Conservation (phyloP, 139 green algal genomes). For the Auxenochlorella pyrenoidosa region DNA sequence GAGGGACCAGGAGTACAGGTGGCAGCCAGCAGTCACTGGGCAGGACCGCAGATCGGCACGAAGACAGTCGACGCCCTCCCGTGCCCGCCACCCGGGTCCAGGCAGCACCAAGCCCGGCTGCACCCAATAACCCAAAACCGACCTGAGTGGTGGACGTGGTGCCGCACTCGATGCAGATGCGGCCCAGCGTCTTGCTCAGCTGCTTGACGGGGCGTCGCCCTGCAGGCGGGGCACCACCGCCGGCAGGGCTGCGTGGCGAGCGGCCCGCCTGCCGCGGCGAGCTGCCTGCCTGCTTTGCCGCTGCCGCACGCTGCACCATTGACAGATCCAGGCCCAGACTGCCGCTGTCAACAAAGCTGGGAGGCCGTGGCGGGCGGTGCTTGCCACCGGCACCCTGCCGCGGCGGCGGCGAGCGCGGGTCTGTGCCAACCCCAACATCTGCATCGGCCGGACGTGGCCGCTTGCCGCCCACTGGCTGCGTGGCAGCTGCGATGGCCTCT, state of each 20-base stretch:
- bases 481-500: neutral
- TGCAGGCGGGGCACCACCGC: neutral
- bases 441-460: neutral
- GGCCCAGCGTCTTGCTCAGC: constrained; percentile 18
- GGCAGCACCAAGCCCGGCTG: neutral
- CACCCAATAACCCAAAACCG: neutral
- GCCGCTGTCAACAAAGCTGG: neutral
- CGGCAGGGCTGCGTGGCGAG: constrained; percentile 4
- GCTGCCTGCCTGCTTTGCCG: neutral
- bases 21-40: no score
- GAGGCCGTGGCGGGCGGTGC: constrained; percentile 13
- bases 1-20: no score
- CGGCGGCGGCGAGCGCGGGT: neutral
- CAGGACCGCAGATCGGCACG: neutral
- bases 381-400: neutral
- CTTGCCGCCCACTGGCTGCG: constrained; percentile 15
- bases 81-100: no score
- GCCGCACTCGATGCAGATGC: constrained; percentile 28
- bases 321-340: neutral
- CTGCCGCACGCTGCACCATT: neutral
- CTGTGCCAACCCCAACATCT: neutral
- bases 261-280: neutral
- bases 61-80: no score
- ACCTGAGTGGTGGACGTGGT: constrained; percentile 14
- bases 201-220: neutral